These are phyloP conservation scores for Macrolepiota dolichaula DNA, from an alignment of 768 basidiomycete genomes.

Conservation along the genomic window DNA sequence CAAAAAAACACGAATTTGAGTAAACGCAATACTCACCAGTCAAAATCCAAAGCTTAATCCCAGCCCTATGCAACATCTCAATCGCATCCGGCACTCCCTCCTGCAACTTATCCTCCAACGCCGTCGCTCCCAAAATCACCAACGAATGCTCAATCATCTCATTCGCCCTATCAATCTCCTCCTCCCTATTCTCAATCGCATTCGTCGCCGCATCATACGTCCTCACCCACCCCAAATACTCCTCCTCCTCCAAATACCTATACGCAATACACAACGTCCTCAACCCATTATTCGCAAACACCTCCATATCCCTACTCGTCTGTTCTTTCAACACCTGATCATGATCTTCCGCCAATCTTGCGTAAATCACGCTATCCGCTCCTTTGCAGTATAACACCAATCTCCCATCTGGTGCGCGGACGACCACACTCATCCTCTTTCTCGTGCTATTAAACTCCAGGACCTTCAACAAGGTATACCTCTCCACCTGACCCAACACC, in stretches of 20 bases:
- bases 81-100: conserved; percentile 97
- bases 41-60: conserved; percentile 97
- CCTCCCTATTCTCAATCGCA: conserved; percentile 77
- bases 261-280: conserved; percentile 90
- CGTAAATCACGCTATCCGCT: conserved; percentile 95
- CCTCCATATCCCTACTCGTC: conserved; percentile 87
- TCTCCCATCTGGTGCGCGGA: conserved; percentile 79
- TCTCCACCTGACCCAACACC: conserved; percentile 86
- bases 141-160: conserved; percentile 81
- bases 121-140: conserved; percentile 89
- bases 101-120: conserved; percentile 95
- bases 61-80: conserved; percentile 84
- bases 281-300: conserved; percentile 89
- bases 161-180: conserved; percentile 86
- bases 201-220: conserved; percentile 81
- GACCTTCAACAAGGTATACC: conserved; percentile 72
- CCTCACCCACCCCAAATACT: conserved; percentile 79
- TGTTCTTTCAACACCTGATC: conserved; percentile 70
- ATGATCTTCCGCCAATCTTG: conserved; percentile 74
- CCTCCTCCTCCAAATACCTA: conserved; percentile 73
- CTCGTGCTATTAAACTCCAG: conserved; percentile 94
- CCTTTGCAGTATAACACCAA: conserved; percentile 92
- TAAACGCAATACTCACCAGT: conserved; percentile 54
- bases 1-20: not conserved
- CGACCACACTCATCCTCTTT: conserved; percentile 93